These are phyloP conservation scores for Priceomyces carsonii DNA, from an alignment of 805 yeast species.

Conservation along the genomic window DNA sequence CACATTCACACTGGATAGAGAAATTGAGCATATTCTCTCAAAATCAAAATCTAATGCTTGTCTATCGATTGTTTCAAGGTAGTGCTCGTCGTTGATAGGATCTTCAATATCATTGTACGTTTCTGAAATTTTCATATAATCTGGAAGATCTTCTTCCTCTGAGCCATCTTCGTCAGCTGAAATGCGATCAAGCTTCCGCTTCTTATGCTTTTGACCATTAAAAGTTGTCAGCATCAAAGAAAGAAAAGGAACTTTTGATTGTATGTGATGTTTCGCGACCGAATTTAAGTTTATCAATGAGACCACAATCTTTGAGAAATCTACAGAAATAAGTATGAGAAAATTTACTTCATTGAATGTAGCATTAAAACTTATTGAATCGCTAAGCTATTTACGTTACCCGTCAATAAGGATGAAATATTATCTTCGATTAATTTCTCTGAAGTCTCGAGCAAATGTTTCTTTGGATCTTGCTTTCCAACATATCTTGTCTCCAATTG, in stretches of 20 bases:
- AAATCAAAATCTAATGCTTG: constrained; percentile 63
- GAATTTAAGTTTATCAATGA: no score
- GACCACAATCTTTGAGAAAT: no score
- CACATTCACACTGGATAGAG: constrained; percentile 60
- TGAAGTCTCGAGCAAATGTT: constrained; percentile 89
- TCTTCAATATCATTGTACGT: background rate
- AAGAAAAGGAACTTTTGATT: no score
- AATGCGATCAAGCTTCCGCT: constrained; percentile 1
- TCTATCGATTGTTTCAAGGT: constrained; percentile 46
- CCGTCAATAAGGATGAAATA: constrained; percentile 81
- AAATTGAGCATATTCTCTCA: constrained; percentile 64
- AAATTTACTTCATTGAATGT: background rate
- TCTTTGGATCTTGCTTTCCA: constrained; percentile 98
- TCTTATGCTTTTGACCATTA: no score
- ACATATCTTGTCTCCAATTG: constrained; percentile 94
- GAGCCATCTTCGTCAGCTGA: constrained; percentile 5
- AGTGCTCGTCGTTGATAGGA: constrained; percentile 15
- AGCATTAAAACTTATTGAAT: constrained; percentile 52
- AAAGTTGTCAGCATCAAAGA: no score
- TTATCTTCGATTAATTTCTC: constrained; percentile 86
- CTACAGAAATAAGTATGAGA: no score
- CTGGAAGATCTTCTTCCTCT: constrained; percentile 13
- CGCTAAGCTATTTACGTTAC: constrained; percentile 88
- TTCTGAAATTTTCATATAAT: constrained; percentile 6
- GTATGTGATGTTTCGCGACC: no score